Conservation (phyloP, 2,329 filamentous ascomycete genomes). For the Calonectria hongkongensis region DNA sequence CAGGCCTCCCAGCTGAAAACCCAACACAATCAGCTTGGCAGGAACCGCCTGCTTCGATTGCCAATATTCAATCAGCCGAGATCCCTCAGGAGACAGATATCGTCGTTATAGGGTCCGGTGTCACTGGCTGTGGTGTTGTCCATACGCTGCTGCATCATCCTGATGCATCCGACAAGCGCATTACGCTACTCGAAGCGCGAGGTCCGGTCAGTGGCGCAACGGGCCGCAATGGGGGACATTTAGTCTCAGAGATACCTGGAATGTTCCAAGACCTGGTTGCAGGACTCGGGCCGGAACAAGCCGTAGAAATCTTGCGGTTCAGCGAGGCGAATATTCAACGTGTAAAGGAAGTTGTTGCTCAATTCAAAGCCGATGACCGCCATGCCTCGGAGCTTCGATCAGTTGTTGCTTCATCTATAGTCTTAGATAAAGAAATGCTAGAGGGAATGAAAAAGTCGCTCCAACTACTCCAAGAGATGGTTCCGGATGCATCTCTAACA, state of each 20-base stretch:
- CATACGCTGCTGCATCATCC: conserved; percentile 47
- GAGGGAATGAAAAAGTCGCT: conserved; percentile 4
- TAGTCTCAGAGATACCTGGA: conserved; percentile 58
- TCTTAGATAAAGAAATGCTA: conserved; percentile 21
- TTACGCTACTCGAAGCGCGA: conserved; percentile 54
- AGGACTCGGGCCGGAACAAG: conserved; percentile 59
- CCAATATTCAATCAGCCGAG: conserved; percentile 43
- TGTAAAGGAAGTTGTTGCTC: conserved; percentile 24
- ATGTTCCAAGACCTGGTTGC: conserved; percentile 58
- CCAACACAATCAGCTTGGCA: conserved; percentile 45
- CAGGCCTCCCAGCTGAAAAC: neutral
- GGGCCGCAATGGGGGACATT: conserved; percentile 55
- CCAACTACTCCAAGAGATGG: neutral
- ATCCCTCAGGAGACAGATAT: conserved; percentile 48
- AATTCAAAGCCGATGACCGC: conserved; percentile 23
- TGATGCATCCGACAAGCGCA: neutral
- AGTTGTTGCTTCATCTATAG: conserved; percentile 17
- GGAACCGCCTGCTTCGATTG: conserved; percentile 27
- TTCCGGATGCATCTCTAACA: neutral
- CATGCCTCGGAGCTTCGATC: conserved; percentile 25
- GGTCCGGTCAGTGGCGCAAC: conserved; percentile 53
- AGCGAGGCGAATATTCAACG: conserved; percentile 50
- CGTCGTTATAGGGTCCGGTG: conserved; percentile 55
- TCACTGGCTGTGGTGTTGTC: conserved; percentile 53
- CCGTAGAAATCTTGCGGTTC: conserved; percentile 64